Percentiles rank a stretch among this genome's conserved stretches.
Conservation (phyloP, 345 rosid genomes). For the Lenwebbia sp. region DNA sequence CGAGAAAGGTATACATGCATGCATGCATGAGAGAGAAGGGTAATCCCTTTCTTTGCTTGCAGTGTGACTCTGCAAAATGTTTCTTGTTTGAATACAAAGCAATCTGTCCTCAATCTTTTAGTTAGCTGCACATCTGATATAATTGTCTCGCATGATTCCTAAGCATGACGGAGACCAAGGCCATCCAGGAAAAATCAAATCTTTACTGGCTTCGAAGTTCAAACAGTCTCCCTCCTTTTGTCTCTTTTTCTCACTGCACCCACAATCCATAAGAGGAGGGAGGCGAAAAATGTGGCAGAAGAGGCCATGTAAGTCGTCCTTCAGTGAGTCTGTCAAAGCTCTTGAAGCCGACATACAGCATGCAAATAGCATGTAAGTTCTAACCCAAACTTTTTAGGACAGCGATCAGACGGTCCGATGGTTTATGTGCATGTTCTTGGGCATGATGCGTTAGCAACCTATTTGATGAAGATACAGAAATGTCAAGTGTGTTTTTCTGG, state of each 20-base stretch:
- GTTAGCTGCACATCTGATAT: neutral
- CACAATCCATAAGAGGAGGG: neutral
- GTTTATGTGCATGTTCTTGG: neutral
- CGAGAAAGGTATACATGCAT: conserved; percentile 5
- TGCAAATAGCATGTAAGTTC: conserved; percentile 51
- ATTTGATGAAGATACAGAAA: neutral
- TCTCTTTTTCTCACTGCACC: neutral
- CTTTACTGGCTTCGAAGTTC: neutral
- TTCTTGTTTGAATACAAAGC: conserved; percentile 32
- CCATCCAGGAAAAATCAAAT: neutral
- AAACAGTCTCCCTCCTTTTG: neutral
- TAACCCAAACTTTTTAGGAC: neutral
- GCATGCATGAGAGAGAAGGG: conserved; percentile 12
- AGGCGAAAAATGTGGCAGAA: conserved; percentile 38
- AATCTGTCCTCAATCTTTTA: conserved; percentile 3
- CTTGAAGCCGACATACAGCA: conserved; percentile 58
- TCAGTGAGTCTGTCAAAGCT: conserved; percentile 48
- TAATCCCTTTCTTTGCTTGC: conserved; percentile 43
- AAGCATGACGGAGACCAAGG: neutral
- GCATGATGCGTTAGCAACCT: neutral
- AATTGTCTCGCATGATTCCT: neutral
- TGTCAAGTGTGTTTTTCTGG: neutral
- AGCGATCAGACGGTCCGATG: neutral
- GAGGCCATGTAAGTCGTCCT: conserved; percentile 29
- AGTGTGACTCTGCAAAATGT: conserved; percentile 2